phyloP scores from a whole-genome alignment of 2,329 filamentous ascomycete species.

The Colletotrichum tabaci region DNA sequence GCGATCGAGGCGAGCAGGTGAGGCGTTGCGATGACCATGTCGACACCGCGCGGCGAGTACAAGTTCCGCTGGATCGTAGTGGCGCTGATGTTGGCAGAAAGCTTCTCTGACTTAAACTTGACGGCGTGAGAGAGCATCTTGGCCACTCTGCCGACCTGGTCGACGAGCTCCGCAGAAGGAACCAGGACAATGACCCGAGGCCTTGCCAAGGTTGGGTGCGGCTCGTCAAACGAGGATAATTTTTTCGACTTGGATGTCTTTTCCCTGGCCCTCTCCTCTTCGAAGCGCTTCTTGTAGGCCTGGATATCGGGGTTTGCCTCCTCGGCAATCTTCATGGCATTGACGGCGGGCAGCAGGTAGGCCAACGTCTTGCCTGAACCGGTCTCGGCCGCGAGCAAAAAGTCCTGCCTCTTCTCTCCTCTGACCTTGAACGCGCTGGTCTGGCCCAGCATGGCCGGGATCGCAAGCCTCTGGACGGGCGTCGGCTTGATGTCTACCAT shows the following conservation, averaged over 20 bases:
- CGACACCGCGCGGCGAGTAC: slow-evolving; percentile 85
- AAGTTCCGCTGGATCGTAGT: slow-evolving; percentile 87
- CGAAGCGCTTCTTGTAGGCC: slow-evolving; percentile 68
- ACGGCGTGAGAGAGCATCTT: slow-evolving; percentile 87
- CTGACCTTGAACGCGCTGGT: slow-evolving; percentile 55
- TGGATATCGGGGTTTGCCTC: slow-evolving; percentile 71
- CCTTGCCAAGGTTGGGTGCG: slow-evolving; percentile 81
- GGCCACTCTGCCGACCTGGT: slow-evolving; percentile 85
- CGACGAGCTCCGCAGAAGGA: slow-evolving; percentile 91
- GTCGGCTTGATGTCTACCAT: slow-evolving; percentile 86
- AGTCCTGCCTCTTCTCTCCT: slow-evolving; percentile 63
- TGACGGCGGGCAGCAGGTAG: slow-evolving; percentile 87
- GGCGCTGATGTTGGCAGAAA: slow-evolving; percentile 83
- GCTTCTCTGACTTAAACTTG: slow-evolving; percentile 88
- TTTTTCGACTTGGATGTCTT: slow-evolving; percentile 68
- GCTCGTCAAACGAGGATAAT: slow-evolving; percentile 75
- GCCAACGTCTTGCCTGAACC: slow-evolving; percentile 97
- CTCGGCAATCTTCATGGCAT: slow-evolving; percentile 87
- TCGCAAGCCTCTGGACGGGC: slow-evolving; percentile 89
- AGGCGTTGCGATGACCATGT: slow-evolving; percentile 89
- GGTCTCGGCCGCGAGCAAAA: slow-evolving; percentile 93
- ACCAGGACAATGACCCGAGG: slow-evolving; percentile 90
- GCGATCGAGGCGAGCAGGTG: slow-evolving; percentile 91
- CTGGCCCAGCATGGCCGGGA: slow-evolving; percentile 82
- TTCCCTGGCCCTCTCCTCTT: slow-evolving; percentile 71